A percentile compares a stretch with the other conserved stretches of the same genome.
Evolutionary conservation across 495 filamentous ascomycete genomes (phyloP).

Genomic region (Aspergillus ellipticus): DNA sequence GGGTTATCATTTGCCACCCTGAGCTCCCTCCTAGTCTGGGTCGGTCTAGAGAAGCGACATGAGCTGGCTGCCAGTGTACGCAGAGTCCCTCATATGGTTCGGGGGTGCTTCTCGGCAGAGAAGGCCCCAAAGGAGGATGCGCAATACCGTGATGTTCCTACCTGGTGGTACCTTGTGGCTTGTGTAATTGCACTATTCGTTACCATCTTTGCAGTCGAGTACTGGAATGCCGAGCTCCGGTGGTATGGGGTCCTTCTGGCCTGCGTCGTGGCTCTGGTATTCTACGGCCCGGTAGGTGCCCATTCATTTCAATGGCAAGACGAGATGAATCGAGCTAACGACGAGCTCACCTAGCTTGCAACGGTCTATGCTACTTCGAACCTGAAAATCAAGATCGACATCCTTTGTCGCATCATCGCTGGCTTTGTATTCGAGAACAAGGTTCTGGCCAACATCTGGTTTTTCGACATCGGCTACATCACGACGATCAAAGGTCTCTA

Average conservation of each 20-base stretch:
- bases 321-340: conserved; percentile 29
- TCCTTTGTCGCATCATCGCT: conserved; percentile 73
- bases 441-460: conserved; percentile 86
- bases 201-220: conserved; percentile 76
- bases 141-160: conserved; percentile 66
- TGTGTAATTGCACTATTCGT: conserved; percentile 67
- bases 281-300: conserved; percentile 21
- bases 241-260: conserved; percentile 66
- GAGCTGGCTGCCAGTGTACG: conserved; percentile 18
- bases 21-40: conserved; percentile 64
- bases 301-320: neutral
- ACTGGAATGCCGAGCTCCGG: conserved; percentile 69
- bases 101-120: conserved; percentile 36
- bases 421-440: conserved; percentile 75
- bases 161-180: conserved; percentile 70
- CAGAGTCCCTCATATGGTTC: conserved; percentile 11
- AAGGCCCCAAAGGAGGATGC: conserved; percentile 40
- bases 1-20: conserved; percentile 78
- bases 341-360: conserved; percentile 61
- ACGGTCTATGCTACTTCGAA: conserved; percentile 87
- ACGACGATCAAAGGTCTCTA: conserved; percentile 80
- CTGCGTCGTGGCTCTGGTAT: conserved; percentile 64
- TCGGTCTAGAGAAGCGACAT: conserved; percentile 44
- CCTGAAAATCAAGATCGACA: conserved; percentile 74
- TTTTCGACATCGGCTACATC: conserved; percentile 67